phyloP scores from a whole-genome alignment of 352 stramenopile species.

The Phytophthora litchii region DNA sequence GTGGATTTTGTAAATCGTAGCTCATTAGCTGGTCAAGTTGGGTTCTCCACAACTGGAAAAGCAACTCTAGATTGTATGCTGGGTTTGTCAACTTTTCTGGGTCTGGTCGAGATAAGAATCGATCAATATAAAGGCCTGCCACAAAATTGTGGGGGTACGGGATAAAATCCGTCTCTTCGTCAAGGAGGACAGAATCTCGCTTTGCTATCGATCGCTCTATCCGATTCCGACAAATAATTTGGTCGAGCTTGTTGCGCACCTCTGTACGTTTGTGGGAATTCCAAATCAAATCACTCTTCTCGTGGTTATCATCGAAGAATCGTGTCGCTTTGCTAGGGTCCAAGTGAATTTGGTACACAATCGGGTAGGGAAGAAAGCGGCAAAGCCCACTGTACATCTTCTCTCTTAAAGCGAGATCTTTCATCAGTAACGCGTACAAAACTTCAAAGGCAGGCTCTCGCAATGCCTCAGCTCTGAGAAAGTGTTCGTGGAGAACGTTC shows the following conservation, averaged over 20 bases:
- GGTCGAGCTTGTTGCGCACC: conserved; percentile 76
- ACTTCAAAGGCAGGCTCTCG: conserved; percentile 84
- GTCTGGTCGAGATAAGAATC: conserved; percentile 73
- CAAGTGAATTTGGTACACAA: conserved; percentile 86
- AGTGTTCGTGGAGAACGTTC: conserved; percentile 84
- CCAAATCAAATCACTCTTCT: conserved; percentile 87
- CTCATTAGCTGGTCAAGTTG: conserved; percentile 61
- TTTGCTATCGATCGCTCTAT: conserved; percentile 75
- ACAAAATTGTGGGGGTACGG: conserved; percentile 70
- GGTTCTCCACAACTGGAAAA: conserved; percentile 77
- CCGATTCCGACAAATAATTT: conserved; percentile 82
- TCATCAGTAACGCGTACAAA: conserved; percentile 75
- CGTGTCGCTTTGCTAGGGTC: conserved; percentile 70
- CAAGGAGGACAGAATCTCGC: conserved; percentile 75
- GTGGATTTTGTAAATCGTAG: conserved; percentile 66
- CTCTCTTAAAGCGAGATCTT: conserved; percentile 69
- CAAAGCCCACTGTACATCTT: conserved; percentile 77
- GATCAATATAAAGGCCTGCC: conserved; percentile 74
- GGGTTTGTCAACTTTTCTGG: conserved; percentile 77
- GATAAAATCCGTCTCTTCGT: conserved; percentile 71
- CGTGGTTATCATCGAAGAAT: conserved; percentile 86
- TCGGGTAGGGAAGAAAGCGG: conserved; percentile 78
- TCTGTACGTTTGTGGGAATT: conserved; percentile 78
- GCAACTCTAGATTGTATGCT: conserved; percentile 76
- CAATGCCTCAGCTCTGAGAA: conserved; percentile 73